Evolutionary conservation across 176 grass and related monocot genomes (phyloP).

Genomic region (Urochloa ruziziensis): DNA sequence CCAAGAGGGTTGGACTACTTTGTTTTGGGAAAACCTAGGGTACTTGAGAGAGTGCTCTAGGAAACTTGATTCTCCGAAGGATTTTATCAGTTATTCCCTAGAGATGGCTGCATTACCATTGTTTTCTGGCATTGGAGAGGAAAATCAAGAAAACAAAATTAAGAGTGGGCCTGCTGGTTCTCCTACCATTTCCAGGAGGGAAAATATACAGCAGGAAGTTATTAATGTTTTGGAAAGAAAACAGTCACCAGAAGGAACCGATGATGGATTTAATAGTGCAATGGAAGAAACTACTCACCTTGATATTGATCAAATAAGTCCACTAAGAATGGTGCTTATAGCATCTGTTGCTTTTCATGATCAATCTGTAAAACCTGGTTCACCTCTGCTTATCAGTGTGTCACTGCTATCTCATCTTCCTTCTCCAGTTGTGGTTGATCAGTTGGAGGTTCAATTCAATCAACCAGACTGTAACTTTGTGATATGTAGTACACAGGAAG

Average conservation of each 20-base stretch:
- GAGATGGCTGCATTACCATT: conserved; percentile 92
- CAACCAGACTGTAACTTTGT: conserved; percentile 80
- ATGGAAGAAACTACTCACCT: conserved; percentile 54
- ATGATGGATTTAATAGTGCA: conserved; percentile 35
- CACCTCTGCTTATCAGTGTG: conserved; percentile 61
- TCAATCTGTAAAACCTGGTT: conserved; percentile 83
- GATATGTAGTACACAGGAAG: conserved; percentile 57
- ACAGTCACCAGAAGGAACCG: conserved; percentile 18
- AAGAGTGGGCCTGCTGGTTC: conserved; percentile 71
- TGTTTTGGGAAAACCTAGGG: conserved; percentile 91
- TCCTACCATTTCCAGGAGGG: conserved; percentile 72
- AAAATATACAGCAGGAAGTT: conserved; percentile 63
- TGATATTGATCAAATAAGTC: conserved; percentile 86
- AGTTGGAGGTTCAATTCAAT: conserved; percentile 89
- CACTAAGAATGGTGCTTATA: conserved; percentile 69
- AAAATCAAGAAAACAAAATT: conserved; percentile 43
- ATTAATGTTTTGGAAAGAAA: conserved; percentile 46
- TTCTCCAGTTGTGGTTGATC: conserved; percentile 62
- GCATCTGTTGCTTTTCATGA: conserved; percentile 88
- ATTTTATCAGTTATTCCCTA: conserved; percentile 87
- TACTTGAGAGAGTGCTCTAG: conserved; percentile 81
- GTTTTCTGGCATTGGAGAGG: conserved; percentile 47
- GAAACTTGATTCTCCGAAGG: conserved; percentile 71
- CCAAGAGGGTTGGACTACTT: conserved; percentile 78
- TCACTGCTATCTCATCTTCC: conserved; percentile 92